Conservation (phyloP, 495 filamentous ascomycete species). For the Massariosphaeria phaeospora region DNA sequence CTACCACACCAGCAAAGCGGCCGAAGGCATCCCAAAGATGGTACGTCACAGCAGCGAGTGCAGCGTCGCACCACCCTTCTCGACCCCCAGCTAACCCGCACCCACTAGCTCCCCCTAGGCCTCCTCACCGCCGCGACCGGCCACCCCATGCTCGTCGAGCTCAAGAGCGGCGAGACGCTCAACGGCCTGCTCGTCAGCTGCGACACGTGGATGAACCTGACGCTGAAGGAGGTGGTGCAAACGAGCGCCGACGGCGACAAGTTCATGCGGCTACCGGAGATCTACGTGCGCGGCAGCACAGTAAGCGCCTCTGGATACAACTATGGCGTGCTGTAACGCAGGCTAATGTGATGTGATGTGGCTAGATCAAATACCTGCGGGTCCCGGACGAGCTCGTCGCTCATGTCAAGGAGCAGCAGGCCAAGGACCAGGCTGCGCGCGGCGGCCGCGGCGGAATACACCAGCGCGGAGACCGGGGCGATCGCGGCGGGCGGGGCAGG, state of each 20-base stretch:
- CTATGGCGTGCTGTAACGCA: neutral
- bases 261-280: constrained; percentile 85
- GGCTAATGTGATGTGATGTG: constrained; percentile 8
- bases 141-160: constrained; percentile 98
- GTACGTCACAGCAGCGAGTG: constrained; percentile 6
- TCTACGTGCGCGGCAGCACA: constrained; percentile 95
- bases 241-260: constrained; percentile 92
- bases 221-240: constrained; percentile 94
- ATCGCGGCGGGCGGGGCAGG: constrained; percentile 58
- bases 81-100: neutral
- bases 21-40: neutral
- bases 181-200: constrained; percentile 94
- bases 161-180: constrained; percentile 96
- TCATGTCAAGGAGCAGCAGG: constrained; percentile 81
- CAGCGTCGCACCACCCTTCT: no score
- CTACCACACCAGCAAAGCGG: neutral
- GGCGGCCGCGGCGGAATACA: constrained; percentile 51
- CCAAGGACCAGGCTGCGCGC: constrained; percentile 50
- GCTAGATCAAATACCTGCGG: constrained; percentile 94
- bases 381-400: constrained; percentile 96
- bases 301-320: constrained; percentile 45
- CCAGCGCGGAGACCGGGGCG: constrained; percentile 24
- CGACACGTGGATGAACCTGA: constrained; percentile 99
- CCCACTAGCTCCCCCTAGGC: constrained; percentile 76
- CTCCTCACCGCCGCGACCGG: constrained; percentile 93